Base-by-base conservation (phyloP, 1,284 basidiomycete genomes). In the Pterula multifida region DNA sequence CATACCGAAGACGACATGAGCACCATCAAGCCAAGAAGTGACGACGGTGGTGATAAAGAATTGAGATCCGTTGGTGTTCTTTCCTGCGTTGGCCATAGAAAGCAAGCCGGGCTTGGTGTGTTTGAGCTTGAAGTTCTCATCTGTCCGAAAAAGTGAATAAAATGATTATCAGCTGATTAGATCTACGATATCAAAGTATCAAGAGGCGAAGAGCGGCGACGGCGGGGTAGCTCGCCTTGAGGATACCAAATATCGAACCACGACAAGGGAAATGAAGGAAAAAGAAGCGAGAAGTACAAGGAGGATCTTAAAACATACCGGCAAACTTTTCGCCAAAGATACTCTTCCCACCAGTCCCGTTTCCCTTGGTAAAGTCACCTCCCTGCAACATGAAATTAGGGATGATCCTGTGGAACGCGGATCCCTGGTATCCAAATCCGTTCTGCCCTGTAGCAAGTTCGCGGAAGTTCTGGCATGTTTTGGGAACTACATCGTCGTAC, bases 11-110 rank as follows among this genome's bases (percentile, higher is more conserved):
- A 90, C 86, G 58, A 91, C 84, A 60, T 89, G 86, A 57, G 77
- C 80, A 46, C 75, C 79, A 55, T 93, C 84, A 13, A 92, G 75
- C 86, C 90, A 91, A 36, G 71, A 68, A 2, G 84, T 83, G 36
- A 79, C 71, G 48, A 81, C 79, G 6, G 91, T 95, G 32, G 91
- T 94, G 66, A 95, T 85, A 67, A 92, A 91, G 72, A 91, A 92
- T 76, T 83, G 55, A 12, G 45, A 47, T 35, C 25, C 47, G 26
- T 17, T 3, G 42, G 25, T 42, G 42, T 35, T 24, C 66, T 50
- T 54, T 75, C 78, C 63, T 2, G 82, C 81, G 56, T 88, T 86
- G 6, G 94, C 94, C 93, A 97, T 97, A 25, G 88, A 92, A 44
- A 97, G 78, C 28, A 95, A 68, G 60, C 90, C 91, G 2, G 85